Conservation (phyloP, 768 basidiomycete species). For the Leucosporidium creatinivorum region DNA sequence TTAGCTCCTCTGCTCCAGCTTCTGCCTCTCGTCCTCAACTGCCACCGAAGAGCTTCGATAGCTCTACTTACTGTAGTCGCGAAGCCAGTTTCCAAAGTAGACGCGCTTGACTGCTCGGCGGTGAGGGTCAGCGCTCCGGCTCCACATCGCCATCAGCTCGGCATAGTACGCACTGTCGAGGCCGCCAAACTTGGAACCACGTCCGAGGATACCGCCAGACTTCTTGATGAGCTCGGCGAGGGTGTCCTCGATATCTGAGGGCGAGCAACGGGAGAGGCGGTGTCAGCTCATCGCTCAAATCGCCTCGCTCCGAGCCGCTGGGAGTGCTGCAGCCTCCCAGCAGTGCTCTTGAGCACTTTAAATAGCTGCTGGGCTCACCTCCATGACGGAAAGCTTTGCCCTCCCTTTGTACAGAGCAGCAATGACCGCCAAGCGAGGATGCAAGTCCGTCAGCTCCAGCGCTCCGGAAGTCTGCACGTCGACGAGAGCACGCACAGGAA, state of each 20-base stretch:
- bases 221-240: slow-evolving; percentile 39
- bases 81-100: slow-evolving; percentile 39
- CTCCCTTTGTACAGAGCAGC: slow-evolving; percentile 61
- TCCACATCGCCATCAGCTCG: slow-evolving; percentile 50
- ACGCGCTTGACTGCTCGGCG: slow-evolving; percentile 46
- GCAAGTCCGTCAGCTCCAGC: background rate
- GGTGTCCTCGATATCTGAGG: slow-evolving; percentile 28
- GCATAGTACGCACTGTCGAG: slow-evolving; percentile 44
- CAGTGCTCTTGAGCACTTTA: background rate
- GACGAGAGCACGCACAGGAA: background rate
- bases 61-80: slow-evolving; percentile 41
- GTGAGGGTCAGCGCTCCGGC: slow-evolving; percentile 48
- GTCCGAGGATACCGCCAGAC: slow-evolving; percentile 33
- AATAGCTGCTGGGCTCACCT: background rate
- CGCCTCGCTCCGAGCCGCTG: background rate
- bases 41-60: slow-evolving; percentile 32
- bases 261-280: slow-evolving; percentile 32
- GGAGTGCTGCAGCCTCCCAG: background rate
- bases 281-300: slow-evolving; percentile 45
- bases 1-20: too few relatives aligned
- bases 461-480: too few relatives aligned
- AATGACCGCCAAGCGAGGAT: slow-evolving; percentile 44
- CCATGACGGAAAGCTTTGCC: slow-evolving; percentile 52
- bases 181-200: slow-evolving; percentile 41
- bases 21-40: too few relatives aligned